phyloP scores from a whole-genome alignment of 768 basidiomycete genomes.

The Chalciporus piperatus region DNA sequence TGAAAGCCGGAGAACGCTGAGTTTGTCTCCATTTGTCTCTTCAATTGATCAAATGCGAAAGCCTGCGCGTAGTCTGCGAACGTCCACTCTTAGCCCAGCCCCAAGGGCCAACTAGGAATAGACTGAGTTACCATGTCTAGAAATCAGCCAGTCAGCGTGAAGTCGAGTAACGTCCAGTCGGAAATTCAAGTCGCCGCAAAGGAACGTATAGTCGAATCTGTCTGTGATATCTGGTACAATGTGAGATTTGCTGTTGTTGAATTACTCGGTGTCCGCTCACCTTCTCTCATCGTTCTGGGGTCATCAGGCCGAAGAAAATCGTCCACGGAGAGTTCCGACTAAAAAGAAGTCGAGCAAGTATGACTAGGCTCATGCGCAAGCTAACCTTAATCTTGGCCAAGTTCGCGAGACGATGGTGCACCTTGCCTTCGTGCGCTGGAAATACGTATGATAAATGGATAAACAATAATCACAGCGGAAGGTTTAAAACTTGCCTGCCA shows the following conservation, averaged over 20 bases:
- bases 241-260: constrained; percentile 7
- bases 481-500: constrained; percentile 57
- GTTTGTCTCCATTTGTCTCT: constrained; percentile 67
- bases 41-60: constrained; percentile 87
- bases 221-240: constrained; percentile 65
- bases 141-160: constrained; percentile 93
- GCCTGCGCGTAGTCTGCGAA: constrained; percentile 76
- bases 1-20: constrained; percentile 72
- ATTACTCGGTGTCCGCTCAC: constrained; percentile 32
- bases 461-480: not conserved
- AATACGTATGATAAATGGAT: not conserved
- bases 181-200: constrained; percentile 92
- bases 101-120: not conserved
- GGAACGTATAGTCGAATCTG: constrained; percentile 84
- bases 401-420: constrained; percentile 80
- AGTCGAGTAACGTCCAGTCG: constrained; percentile 83
- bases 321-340: constrained; percentile 78
- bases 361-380: not conserved
- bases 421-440: constrained; percentile 72
- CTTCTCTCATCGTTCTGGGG: constrained; percentile 67
- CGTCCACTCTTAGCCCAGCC: constrained; percentile 6
- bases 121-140: constrained; percentile 57
- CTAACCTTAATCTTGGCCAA: constrained; percentile 82
- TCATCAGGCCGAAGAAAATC: constrained; percentile 68
- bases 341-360: constrained; percentile 5